Evolutionary conservation across 2,329 filamentous ascomycete genomes (phyloP).

Genomic region (Sporothrix schenckii): DNA sequence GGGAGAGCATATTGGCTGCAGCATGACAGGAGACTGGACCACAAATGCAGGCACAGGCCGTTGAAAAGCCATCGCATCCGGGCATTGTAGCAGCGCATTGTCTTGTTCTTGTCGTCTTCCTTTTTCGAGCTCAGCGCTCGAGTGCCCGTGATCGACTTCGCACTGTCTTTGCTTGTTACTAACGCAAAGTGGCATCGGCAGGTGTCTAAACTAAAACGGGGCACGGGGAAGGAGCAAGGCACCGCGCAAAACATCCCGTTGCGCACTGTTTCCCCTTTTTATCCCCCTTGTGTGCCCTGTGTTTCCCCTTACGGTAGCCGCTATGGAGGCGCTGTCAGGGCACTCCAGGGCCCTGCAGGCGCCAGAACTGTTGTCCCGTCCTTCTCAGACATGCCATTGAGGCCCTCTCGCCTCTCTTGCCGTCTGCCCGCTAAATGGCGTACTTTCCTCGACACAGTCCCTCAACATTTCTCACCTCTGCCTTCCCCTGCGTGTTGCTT

Average conservation of each 20-base stretch:
- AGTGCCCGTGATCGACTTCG: not conserved
- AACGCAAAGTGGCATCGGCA: conserved; percentile 20
- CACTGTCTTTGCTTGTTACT: conserved; percentile 15
- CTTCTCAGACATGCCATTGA: conserved; percentile 25
- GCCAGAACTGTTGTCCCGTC: conserved; percentile 25
- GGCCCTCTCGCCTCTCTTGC: not conserved
- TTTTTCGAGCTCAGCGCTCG: no score
- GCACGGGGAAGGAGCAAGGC: conserved; percentile 18
- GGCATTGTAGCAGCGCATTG: not conserved
- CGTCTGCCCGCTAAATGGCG: not conserved
- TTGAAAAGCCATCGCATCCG: not conserved
- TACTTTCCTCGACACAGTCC: conserved; percentile 16
- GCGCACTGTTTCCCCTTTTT: conserved; percentile 26
- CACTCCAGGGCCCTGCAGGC: not conserved
- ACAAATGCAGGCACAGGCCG: not conserved
- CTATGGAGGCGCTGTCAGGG: not conserved
- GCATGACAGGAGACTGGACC: conserved; percentile 19
- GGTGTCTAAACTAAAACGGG: conserved; percentile 19
- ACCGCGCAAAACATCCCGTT: conserved; percentile 14
- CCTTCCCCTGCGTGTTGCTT: conserved; percentile 17
- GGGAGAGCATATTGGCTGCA: not conserved
- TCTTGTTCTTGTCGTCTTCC: not conserved
- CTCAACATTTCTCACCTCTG: conserved; percentile 7
- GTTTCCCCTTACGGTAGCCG: conserved; percentile 18
- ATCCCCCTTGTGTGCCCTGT: conserved; percentile 4